phyloP scores from a whole-genome alignment of 305 asterid genomes.

The Rubia peregrina region DNA sequence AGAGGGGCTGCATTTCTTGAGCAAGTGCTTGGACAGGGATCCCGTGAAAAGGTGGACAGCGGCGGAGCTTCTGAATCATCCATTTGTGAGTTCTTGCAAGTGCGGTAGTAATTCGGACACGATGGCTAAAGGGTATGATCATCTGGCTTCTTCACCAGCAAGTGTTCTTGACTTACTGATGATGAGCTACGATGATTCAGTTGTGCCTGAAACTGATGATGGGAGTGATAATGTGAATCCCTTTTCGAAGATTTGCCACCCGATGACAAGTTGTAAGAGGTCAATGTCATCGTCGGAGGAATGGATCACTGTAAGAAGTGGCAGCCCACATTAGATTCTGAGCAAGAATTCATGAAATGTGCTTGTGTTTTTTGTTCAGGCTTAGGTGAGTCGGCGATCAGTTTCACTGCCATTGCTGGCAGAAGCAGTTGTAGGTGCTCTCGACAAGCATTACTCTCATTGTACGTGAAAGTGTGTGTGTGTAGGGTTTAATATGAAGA shows the following conservation, averaged over 20 bases:
- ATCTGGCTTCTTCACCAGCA: slow-evolving; percentile 35
- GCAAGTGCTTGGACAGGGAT: slow-evolving; percentile 10
- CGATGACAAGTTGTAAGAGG: slow-evolving; percentile 6
- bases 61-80: slow-evolving; percentile 38
- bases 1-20: slow-evolving; percentile 10
- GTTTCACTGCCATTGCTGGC: background rate
- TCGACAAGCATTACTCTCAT: background rate
- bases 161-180: slow-evolving; percentile 37
- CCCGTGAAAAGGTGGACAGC: slow-evolving; percentile 43
- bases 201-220: slow-evolving; percentile 12
- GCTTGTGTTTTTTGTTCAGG: background rate
- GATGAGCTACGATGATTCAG: slow-evolving; percentile 19
- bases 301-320: slow-evolving; percentile 54
- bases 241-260: slow-evolving; percentile 24
- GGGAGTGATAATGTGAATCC: slow-evolving; percentile 11
- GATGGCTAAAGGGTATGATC: background rate
- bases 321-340: background rate
- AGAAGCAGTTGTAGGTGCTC: background rate
- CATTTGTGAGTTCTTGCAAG: slow-evolving; percentile 28
- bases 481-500: background rate
- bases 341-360: background rate
- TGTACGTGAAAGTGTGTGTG: background rate
- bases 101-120: background rate
- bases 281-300: slow-evolving; percentile 18
- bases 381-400: background rate